These are phyloP conservation scores for Angomonas deanei DNA, from an alignment of 208 protist genomes.

Conservation along the genomic window DNA sequence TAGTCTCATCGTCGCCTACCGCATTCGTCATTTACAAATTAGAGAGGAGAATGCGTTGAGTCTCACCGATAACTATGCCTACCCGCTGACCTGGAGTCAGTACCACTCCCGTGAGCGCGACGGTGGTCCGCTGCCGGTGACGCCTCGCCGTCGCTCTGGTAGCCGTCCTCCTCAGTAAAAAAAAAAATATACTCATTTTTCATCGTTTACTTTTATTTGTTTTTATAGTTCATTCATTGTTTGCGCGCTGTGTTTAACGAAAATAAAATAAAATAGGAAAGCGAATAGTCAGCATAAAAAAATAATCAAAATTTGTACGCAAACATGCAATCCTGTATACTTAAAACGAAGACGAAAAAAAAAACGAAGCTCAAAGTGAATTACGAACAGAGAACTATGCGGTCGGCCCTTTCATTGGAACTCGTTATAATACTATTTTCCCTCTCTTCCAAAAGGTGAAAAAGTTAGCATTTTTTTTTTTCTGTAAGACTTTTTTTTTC, in stretches of 20 bases:
- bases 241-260: too few species aligned
- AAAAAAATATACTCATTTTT: not conserved
- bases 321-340: too few species aligned
- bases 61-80: conserved; percentile 21
- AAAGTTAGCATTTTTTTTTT: conserved; percentile 10
- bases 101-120: conserved; percentile 22
- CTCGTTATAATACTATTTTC: too few species aligned
- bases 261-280: not conserved
- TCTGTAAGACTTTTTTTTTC: conserved; percentile 8
- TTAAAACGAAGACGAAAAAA: too few species aligned
- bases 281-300: not conserved
- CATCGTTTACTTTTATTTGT: not conserved
- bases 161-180: conserved; percentile 7
- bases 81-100: conserved; percentile 22
- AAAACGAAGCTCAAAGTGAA: too few species aligned
- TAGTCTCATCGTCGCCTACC: conserved; percentile 20
- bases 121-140: conserved; percentile 18
- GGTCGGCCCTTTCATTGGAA: too few species aligned
- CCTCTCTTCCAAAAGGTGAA: too few species aligned
- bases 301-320: not conserved
- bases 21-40: conserved; percentile 9
- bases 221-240: too few species aligned
- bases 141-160: conserved; percentile 22
- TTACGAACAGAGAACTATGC: too few species aligned
- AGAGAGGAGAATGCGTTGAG: conserved; percentile 12